A percentile compares a stretch with the other conserved stretches of the same genome.
Conservation (phyloP, 1,139 yeast species). For the Zygoascus hellenicus region DNA sequence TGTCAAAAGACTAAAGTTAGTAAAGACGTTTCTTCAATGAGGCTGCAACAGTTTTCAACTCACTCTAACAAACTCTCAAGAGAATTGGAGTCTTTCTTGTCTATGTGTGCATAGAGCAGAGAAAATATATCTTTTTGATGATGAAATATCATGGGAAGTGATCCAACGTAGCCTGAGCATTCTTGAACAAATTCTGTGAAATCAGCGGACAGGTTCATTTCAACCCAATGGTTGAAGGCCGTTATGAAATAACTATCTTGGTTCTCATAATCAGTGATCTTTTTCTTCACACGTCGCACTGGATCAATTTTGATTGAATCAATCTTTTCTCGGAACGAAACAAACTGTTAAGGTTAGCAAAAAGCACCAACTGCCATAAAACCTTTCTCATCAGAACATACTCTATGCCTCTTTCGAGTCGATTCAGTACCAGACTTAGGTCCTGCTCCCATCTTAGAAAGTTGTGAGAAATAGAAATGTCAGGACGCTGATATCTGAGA, state of each 20-base stretch:
- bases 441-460: slow-evolving; percentile 17
- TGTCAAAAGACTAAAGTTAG: slow-evolving; percentile 45
- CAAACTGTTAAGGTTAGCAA: slow-evolving; percentile 34
- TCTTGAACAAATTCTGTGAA: slow-evolving; percentile 60
- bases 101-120: slow-evolving; percentile 46
- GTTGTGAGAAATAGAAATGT: too few species aligned
- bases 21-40: slow-evolving; percentile 1
- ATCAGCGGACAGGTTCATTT: slow-evolving; percentile 69
- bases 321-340: slow-evolving; percentile 76
- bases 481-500: too few species aligned
- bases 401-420: slow-evolving; percentile 19
- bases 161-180: slow-evolving; percentile 52
- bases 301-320: slow-evolving; percentile 87
- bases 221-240: slow-evolving; percentile 81
- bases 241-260: slow-evolving; percentile 76
- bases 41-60: slow-evolving; percentile 14
- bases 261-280: slow-evolving; percentile 54
- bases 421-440: slow-evolving; percentile 23
- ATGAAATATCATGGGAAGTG: slow-evolving; percentile 75
- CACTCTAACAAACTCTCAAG: slow-evolving; percentile 74
- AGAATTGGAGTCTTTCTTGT: slow-evolving; percentile 58
- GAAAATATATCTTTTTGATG: slow-evolving; percentile 61
- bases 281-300: slow-evolving; percentile 51
- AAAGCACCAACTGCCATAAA: background rate
- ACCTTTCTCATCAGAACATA: slow-evolving; percentile 9